phyloP scores from a whole-genome alignment of 345 rosid species.

The Balakata baccata region DNA sequence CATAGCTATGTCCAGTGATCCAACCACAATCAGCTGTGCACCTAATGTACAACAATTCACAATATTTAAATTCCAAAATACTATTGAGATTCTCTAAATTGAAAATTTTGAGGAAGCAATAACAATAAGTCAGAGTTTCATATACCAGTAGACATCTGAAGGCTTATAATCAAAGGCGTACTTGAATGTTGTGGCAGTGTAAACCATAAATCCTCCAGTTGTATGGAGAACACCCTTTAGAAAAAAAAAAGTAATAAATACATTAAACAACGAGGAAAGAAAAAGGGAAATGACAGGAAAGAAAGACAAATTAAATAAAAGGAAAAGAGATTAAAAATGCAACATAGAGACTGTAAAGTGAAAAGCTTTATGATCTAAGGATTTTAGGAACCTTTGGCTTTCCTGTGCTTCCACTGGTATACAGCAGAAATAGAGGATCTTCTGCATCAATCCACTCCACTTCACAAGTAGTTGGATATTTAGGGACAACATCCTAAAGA shows the following conservation, averaged over 20 bases:
- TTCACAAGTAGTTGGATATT: conserved; percentile 73
- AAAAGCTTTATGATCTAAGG: conserved; percentile 2
- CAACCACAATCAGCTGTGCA: conserved; percentile 99
- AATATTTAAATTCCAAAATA: conserved; percentile 1
- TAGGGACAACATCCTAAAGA: conserved; percentile 71
- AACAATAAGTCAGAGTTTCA: conserved; percentile 11
- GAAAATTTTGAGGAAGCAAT: conserved; percentile 17
- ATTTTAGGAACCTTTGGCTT: conserved; percentile 76
- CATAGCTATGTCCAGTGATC: conserved; percentile 99
- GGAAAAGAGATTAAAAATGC: not conserved
- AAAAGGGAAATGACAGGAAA: not conserved
- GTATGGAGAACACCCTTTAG: conserved; percentile 93
- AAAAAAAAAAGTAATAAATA: conserved; percentile 4
- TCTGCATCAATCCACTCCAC: conserved; percentile 99
- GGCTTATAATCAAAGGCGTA: conserved; percentile 95
- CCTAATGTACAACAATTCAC: conserved; percentile 43
- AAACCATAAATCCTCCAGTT: conserved; percentile 96
- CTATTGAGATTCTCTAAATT: conserved; percentile 5
- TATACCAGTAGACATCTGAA: conserved; percentile 88
- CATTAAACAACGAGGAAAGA: not conserved
- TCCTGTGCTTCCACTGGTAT: conserved; percentile 99
- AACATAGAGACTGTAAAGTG: not conserved
- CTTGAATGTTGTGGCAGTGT: conserved; percentile 93
- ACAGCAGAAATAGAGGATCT: conserved; percentile 90
- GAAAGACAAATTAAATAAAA: not conserved